Percentiles rank a stretch among this genome's conserved stretches.
Conservation (phyloP, 768 basidiomycete genomes). For the Tylopilus sp. region DNA sequence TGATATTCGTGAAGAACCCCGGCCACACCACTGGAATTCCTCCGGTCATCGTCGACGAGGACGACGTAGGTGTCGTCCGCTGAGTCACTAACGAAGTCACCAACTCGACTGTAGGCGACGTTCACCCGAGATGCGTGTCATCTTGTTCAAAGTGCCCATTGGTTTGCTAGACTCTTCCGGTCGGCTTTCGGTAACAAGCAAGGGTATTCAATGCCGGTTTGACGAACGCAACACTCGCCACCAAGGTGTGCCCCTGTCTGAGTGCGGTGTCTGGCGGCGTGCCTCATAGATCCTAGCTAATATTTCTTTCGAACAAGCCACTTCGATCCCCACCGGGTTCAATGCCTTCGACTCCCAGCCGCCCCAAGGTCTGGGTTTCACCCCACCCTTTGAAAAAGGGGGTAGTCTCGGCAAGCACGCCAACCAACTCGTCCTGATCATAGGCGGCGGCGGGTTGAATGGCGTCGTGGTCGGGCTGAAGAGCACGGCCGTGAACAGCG, state of each 20-base stretch:
- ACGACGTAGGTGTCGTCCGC: slow-evolving; percentile 30
- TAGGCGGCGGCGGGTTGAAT: slow-evolving; percentile 25
- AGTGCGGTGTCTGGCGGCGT: background rate
- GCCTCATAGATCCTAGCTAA: slow-evolving; percentile 28
- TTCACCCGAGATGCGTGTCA: background rate
- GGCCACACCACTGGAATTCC: too few relatives aligned
- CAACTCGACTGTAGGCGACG: slow-evolving; percentile 32
- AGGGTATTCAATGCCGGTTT: slow-evolving; percentile 23
- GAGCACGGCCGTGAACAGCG: slow-evolving; percentile 23
- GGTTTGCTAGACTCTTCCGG: background rate
- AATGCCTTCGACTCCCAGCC: slow-evolving; percentile 28
- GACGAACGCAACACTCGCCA: slow-evolving; percentile 16
- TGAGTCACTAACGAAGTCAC: slow-evolving; percentile 36
- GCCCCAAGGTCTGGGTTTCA: slow-evolving; percentile 23
- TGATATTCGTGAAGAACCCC: too few relatives aligned
- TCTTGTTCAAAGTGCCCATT: background rate
- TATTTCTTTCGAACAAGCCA: slow-evolving; percentile 35
- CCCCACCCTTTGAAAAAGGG: slow-evolving; percentile 28
- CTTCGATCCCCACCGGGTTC: slow-evolving; percentile 33
- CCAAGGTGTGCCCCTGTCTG: slow-evolving; percentile 6
- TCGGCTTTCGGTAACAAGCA: background rate
- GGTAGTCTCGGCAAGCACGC: too few relatives aligned
- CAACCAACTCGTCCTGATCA: too few relatives aligned
- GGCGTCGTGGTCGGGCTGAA: slow-evolving; percentile 33
- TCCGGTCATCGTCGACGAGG: slow-evolving; percentile 6